Evolutionary conservation across 2,329 filamentous ascomycete species (phyloP), one percentile per base, ranked within the genome.

Genomic region (Cercospora brassicicola): DNA sequence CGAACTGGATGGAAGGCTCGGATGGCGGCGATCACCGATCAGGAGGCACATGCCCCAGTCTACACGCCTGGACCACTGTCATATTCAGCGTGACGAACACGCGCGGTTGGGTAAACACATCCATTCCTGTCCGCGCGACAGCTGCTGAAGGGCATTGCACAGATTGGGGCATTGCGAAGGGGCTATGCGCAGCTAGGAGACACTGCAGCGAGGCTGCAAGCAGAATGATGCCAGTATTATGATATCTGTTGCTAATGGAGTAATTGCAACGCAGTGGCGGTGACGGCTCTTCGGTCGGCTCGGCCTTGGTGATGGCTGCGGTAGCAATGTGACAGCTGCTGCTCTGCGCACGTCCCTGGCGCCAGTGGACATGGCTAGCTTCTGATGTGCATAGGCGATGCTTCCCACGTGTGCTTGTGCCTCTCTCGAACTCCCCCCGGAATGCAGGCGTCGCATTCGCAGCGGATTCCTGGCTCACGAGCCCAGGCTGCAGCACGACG

Each of bases 321-420:
- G 42, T n/a, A 48, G n/a, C 42, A 48, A 48, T 18, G 42, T 48
- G 42, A 13, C 42, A 18, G 18, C 42, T 48, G 36, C 42, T 48
- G 42, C 39, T 20, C 53, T 13, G 20, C 20, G 45, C 45, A 51
- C 18, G 48, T 20, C 48, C 23, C 48, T 20, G 9, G 48, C 48
- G 18, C n/a, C 9, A 28, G 28, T 57, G 28, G 28, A n/a, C 55
- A 56, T 56, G 28, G 28, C 55, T 56, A 55, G 61, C 42, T 31
- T 20, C 45, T 33, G 55, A n/a, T 8, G 55, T 57, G 55, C 55
- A 31, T 57, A 57, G 55, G 55, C 55, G 55, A 57, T 57, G 55
- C 23, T 28, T 57, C 55, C 28, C 55, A 57, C 30, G 55, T 57
- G 28, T 57, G 28, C 28, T 57, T 57, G 55, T 18, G 55, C 9